phyloP scores from a whole-genome alignment of 2,329 filamentous ascomycete genomes.

The Colletotrichum sp. region DNA sequence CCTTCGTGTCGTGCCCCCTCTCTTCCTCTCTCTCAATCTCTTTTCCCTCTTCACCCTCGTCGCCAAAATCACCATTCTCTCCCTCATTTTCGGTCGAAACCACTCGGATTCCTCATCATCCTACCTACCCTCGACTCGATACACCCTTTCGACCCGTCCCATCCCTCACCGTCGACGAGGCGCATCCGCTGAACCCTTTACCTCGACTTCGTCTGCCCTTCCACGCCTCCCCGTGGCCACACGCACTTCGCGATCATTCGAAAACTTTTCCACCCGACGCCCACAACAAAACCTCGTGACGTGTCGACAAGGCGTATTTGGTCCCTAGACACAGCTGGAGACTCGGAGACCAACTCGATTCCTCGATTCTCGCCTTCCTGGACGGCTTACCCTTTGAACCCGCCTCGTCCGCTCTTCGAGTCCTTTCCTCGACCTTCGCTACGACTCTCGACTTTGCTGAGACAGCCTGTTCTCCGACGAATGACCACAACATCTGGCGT shows the following conservation, averaged over 20 bases:
- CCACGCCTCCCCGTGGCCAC: slow-evolving; percentile 21
- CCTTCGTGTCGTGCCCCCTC: slow-evolving; percentile 23
- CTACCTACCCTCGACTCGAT: slow-evolving; percentile 17
- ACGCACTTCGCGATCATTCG: slow-evolving; percentile 22
- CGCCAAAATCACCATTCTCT: slow-evolving; percentile 10
- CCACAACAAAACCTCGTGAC: neutral
- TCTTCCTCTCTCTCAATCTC: slow-evolving; percentile 24
- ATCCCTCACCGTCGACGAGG: slow-evolving; percentile 32
- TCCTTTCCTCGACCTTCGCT: neutral
- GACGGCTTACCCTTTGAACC: slow-evolving; percentile 3
- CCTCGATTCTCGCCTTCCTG: neutral
- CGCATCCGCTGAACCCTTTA: slow-evolving; percentile 29
- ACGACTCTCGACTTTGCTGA: neutral
- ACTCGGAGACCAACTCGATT: neutral
- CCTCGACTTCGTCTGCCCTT: slow-evolving; percentile 25
- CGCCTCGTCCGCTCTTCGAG: neutral
- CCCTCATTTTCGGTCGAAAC: slow-evolving; percentile 16
- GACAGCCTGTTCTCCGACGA: neutral
- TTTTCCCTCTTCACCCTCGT: slow-evolving; percentile 17
- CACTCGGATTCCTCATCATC: slow-evolving; percentile 9
- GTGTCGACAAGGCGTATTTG: neutral
- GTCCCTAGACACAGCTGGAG: neutral
- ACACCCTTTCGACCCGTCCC: slow-evolving; percentile 23
- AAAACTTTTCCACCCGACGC: slow-evolving; percentile 18
- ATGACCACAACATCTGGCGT: slow-evolving; percentile 8